These are phyloP conservation scores for Diaporthe amygdali DNA, from an alignment of 2,329 filamentous ascomycete genomes.

Conservation along the genomic window DNA sequence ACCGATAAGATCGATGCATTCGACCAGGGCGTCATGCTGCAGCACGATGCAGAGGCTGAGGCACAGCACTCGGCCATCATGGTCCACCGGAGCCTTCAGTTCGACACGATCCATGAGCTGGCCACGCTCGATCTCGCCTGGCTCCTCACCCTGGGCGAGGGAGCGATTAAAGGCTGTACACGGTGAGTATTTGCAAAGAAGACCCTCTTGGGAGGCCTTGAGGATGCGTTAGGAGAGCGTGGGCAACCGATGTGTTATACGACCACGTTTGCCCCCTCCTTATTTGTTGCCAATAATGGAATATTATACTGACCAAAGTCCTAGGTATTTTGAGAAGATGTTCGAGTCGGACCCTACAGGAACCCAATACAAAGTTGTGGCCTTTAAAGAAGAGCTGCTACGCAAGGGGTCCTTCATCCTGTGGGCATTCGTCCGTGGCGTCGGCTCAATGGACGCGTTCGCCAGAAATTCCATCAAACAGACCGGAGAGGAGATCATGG, in stretches of 20 bases:
- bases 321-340: not conserved
- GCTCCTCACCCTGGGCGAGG: constrained; percentile 7
- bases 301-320: not conserved
- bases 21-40: not conserved
- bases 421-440: constrained; percentile 21
- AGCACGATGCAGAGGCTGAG: not conserved
- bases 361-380: constrained; percentile 14
- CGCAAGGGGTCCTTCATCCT: constrained; percentile 19
- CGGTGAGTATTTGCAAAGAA: not conserved
- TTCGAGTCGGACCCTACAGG: constrained; percentile 11
- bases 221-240: not conserved
- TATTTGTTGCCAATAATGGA: not conserved
- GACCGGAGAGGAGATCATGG: constrained; percentile 7
- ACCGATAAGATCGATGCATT: not conserved
- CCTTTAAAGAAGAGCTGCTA: constrained; percentile 22
- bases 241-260: not conserved
- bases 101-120: not conserved
- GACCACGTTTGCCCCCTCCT: not conserved
- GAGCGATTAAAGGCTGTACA: constrained; percentile 7
- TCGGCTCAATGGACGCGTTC: not conserved
- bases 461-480: not conserved
- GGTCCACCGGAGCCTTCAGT: not conserved
- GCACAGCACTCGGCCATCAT: not conserved
- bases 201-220: too few relatives aligned
- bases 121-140: constrained; percentile 3